phyloP scores from a whole-genome alignment of 2,329 filamentous ascomycete species.

The Verticillium klebahnii region DNA sequence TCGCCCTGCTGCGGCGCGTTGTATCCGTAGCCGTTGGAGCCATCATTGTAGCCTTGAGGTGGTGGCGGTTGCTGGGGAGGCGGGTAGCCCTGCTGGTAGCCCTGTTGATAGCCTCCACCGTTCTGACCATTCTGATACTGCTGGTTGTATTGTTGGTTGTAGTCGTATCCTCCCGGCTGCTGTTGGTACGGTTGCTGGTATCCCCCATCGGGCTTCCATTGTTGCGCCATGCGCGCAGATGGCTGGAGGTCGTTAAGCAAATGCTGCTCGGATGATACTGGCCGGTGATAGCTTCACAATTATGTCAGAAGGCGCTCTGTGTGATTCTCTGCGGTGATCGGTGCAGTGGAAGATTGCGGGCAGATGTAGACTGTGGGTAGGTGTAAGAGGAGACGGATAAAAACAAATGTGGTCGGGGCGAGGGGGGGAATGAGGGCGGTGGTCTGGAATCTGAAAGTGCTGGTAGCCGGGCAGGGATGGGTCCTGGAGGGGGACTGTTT shows the following conservation, averaged over 20 bases:
- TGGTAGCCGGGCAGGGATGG: neutral
- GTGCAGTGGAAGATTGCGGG: neutral
- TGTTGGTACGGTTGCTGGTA: constrained; percentile 14
- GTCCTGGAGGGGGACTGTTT: neutral
- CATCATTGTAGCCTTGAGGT: constrained; percentile 9
- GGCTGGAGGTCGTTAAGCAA: constrained; percentile 4
- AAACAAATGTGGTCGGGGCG: neutral
- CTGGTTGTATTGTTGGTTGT: constrained; percentile 16
- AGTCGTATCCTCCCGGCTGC: constrained; percentile 4
- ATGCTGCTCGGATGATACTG: constrained; percentile 10
- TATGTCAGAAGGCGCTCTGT: neutral
- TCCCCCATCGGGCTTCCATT: neutral
- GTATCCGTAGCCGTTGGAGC: constrained; percentile 26
- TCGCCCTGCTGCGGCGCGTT: constrained; percentile 31
- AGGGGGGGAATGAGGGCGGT: neutral
- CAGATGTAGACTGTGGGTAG: neutral
- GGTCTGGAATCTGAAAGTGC: neutral
- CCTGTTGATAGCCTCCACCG: constrained; percentile 3
- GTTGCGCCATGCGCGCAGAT: constrained; percentile 5
- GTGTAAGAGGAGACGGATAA: neutral
- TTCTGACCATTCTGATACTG: constrained; percentile 14
- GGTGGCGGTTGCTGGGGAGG: constrained; percentile 18
- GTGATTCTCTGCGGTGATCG: neutral
- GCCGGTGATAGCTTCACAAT: constrained; percentile 8
- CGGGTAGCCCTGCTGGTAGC: constrained; percentile 21